Percentiles rank a stretch among this genome's conserved stretches.
phyloP scores from a whole-genome alignment of 1,284 basidiomycete species.

The Pseudozyma tsukubaensis region DNA sequence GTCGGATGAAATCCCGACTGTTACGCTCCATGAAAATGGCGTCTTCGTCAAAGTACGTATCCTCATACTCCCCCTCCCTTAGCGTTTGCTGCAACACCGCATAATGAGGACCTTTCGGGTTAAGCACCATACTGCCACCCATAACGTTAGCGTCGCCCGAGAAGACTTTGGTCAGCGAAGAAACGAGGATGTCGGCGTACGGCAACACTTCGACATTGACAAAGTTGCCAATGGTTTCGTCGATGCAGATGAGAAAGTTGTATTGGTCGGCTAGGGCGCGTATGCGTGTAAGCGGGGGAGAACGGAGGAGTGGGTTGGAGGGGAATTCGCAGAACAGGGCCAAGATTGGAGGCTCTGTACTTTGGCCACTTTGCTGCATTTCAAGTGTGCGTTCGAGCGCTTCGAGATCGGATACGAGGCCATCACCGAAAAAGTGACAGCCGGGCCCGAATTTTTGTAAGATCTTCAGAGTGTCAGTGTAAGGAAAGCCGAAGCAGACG shows the following conservation, averaged over 20 bases:
- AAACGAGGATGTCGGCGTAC: slow-evolving; percentile 91
- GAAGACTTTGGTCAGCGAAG: slow-evolving; percentile 93
- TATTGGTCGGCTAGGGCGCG: slow-evolving; percentile 86
- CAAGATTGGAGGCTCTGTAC: slow-evolving; percentile 66
- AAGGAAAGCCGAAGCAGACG: slow-evolving; percentile 81
- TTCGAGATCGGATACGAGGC: slow-evolving; percentile 81
- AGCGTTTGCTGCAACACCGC: slow-evolving; percentile 75
- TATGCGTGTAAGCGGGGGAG: slow-evolving; percentile 82
- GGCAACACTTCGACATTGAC: slow-evolving; percentile 92
- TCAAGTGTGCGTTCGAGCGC: slow-evolving; percentile 78
- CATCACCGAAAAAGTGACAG: slow-evolving; percentile 87
- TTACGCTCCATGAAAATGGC: slow-evolving; percentile 98
- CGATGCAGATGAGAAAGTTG: slow-evolving; percentile 87
- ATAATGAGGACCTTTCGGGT: slow-evolving; percentile 81
- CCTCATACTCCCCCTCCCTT: slow-evolving; percentile 77
- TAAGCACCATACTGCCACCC: slow-evolving; percentile 81
- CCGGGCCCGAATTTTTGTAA: slow-evolving; percentile 97
- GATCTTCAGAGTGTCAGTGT: slow-evolving; percentile 96
- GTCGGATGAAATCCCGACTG: slow-evolving; percentile 86
- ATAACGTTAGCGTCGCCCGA: slow-evolving; percentile 95
- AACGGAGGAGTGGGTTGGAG: slow-evolving; percentile 90
- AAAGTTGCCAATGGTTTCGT: slow-evolving; percentile 97
- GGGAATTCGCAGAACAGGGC: slow-evolving; percentile 83
- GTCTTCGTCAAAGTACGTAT: slow-evolving; percentile 89
- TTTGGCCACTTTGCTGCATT: slow-evolving; percentile 45